These are phyloP conservation scores for Alternaria sp. DNA, from an alignment of 2,329 filamentous ascomycete species.

Conservation along the genomic window DNA sequence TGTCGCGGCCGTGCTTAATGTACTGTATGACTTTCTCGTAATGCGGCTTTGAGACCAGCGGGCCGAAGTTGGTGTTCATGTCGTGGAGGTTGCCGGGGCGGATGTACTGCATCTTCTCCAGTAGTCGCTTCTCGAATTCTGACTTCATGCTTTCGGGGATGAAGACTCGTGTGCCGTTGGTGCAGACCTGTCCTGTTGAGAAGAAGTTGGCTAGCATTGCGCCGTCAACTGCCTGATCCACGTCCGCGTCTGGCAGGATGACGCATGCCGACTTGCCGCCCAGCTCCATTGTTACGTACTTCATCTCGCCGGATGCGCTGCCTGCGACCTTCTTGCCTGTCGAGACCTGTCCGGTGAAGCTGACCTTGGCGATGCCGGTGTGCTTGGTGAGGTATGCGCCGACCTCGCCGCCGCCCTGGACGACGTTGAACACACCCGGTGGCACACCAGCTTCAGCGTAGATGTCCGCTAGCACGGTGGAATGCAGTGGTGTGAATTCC, in stretches of 20 bases:
- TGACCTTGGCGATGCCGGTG: constrained; percentile 79
- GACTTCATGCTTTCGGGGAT: constrained; percentile 70
- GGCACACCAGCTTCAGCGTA: constrained; percentile 81
- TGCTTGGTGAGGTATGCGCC: constrained; percentile 78
- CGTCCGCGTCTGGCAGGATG: constrained; percentile 78
- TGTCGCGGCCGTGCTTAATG: constrained; percentile 75
- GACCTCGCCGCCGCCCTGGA: constrained; percentile 80
- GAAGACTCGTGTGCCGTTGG: constrained; percentile 89
- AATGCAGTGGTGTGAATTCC: constrained; percentile 86
- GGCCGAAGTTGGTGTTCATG: constrained; percentile 79
- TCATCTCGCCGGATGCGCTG: constrained; percentile 78
- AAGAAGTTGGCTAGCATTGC: constrained; percentile 96
- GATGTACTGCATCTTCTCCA: constrained; percentile 73
- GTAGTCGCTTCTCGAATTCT: constrained; percentile 71
- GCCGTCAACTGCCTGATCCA: constrained; percentile 82
- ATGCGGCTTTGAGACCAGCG: constrained; percentile 76
- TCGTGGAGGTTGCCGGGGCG: constrained; percentile 77
- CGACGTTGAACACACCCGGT: constrained; percentile 83
- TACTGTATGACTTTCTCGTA: constrained; percentile 79
- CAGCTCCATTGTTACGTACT: constrained; percentile 91
- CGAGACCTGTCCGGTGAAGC: constrained; percentile 85
- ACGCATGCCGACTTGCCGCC: constrained; percentile 86
- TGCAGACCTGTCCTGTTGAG: constrained; percentile 89
- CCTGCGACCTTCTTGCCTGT: constrained; percentile 84
- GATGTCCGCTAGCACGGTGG: constrained; percentile 74